Conservation (phyloP, 305 asterid species). For the Ilex paraguariensis region DNA sequence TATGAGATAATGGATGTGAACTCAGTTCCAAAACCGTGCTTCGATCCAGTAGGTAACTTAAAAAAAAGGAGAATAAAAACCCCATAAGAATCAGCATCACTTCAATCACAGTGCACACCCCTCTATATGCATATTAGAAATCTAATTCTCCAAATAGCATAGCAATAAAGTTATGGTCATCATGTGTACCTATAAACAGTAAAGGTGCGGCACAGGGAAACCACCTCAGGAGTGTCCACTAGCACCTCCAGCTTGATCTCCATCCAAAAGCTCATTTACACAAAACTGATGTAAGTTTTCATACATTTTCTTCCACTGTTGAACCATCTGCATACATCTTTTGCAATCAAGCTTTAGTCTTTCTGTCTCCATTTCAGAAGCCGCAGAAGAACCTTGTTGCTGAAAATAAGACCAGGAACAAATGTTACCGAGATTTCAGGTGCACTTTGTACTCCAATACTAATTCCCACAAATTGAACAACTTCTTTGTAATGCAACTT, state of each 20-base stretch:
- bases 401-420: conserved; percentile 16
- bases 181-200: no score
- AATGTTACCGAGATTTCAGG: conserved; percentile 3
- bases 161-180: no score
- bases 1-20: no score
- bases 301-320: conserved; percentile 57
- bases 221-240: conserved; percentile 11
- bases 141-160: no score
- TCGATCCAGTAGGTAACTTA: no score
- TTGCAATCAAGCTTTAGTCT: conserved; percentile 49
- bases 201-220: background rate
- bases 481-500: no score
- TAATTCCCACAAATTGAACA: background rate
- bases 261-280: conserved; percentile 60
- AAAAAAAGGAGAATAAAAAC: no score
- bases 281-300: conserved; percentile 59
- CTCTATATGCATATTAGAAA: no score
- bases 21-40: no score
- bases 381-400: conserved; percentile 77
- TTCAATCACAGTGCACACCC: no score
- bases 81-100: no score
- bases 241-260: conserved; percentile 27
- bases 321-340: conserved; percentile 52
- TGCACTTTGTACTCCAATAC: background rate
- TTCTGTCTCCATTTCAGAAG: conserved; percentile 65